Evolutionary conservation across 2,329 filamentous ascomycete species (phyloP).

Genomic region (Talaromyces piceae): DNA sequence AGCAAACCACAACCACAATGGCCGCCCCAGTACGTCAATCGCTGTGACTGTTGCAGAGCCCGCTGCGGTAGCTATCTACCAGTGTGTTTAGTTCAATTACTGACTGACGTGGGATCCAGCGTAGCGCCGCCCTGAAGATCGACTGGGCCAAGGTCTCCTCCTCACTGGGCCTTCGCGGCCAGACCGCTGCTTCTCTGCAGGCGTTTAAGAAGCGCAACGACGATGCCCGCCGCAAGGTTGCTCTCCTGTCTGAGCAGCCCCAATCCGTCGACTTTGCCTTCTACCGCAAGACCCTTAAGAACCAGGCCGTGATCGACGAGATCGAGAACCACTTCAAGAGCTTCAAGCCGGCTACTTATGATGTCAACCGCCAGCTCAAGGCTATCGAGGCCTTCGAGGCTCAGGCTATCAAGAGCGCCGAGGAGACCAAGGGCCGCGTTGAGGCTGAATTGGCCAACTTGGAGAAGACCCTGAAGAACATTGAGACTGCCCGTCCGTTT

Average conservation of each 20-base stretch:
- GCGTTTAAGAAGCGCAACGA: conserved; percentile 99
- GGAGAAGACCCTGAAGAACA: conserved; percentile 92
- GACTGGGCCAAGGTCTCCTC: conserved; percentile 95
- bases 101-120: conserved; percentile 49
- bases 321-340: conserved; percentile 90
- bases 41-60: not conserved
- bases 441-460: conserved; percentile 91
- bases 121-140: conserved; percentile 97
- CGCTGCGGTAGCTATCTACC: too few relatives aligned
- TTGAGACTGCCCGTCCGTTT: conserved; percentile 90
- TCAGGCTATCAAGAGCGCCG: conserved; percentile 91
- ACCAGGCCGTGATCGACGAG: conserved; percentile 90
- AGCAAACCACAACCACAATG: conserved; percentile 15
- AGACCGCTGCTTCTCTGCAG: conserved; percentile 83
- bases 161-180: conserved; percentile 92
- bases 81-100: too few relatives aligned
- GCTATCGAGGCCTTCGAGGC: conserved; percentile 97
- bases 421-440: conserved; percentile 94
- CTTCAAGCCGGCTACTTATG: conserved; percentile 91
- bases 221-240: conserved; percentile 90
- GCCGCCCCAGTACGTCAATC: conserved; percentile 25
- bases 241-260: conserved; percentile 72
- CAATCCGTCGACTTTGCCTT: conserved; percentile 85
- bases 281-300: conserved; percentile 91
- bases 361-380: conserved; percentile 90